These are phyloP conservation scores for Lasiosphaeria miniovina DNA, from an alignment of 495 filamentous ascomycete species.

Conservation along the genomic window DNA sequence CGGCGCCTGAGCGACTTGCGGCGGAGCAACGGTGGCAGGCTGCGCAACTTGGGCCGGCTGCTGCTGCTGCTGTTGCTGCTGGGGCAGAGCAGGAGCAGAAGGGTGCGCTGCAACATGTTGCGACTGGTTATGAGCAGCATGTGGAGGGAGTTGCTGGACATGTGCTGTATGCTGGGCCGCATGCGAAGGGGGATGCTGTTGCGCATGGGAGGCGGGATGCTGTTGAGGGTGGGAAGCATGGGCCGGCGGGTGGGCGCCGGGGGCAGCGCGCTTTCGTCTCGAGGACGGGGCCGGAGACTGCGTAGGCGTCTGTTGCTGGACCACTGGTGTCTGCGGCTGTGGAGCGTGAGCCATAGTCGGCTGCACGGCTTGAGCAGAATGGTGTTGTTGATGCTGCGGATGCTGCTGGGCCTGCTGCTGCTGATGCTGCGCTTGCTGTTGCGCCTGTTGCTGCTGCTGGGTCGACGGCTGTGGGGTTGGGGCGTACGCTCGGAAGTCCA, in stretches of 20 bases:
- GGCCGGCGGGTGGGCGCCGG: constrained; percentile 22
- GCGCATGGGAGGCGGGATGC: constrained; percentile 20
- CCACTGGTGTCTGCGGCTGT: constrained; percentile 31
- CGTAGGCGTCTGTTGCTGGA: constrained; percentile 43
- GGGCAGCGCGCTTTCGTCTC: constrained; percentile 32
- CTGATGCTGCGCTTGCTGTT: constrained; percentile 37
- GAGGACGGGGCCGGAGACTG: constrained; percentile 26
- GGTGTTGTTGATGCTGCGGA: constrained; percentile 28
- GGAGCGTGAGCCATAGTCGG: constrained; percentile 38
- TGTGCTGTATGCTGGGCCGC: constrained; percentile 8
- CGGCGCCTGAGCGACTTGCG: constrained; percentile 14
- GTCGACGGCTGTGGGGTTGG: constrained; percentile 33
- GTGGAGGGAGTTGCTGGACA: constrained; percentile 22
- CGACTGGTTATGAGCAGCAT: constrained; percentile 21
- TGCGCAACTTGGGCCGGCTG: constrained; percentile 16
- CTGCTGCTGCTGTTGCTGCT: constrained; percentile 21
- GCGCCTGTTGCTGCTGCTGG: constrained; percentile 32
- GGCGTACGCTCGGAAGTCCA: constrained; percentile 29
- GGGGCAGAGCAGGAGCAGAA: constrained; percentile 20
- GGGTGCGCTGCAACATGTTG: constrained; percentile 22
- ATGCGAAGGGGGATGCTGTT: constrained; percentile 23
- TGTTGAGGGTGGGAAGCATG: constrained; percentile 25
- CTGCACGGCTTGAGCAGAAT: constrained; percentile 12
- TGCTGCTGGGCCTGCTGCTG: constrained; percentile 34
- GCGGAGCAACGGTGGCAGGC: constrained; percentile 25